Conservation (phyloP, 306 rosid species). For the Cicer judaicum region DNA sequence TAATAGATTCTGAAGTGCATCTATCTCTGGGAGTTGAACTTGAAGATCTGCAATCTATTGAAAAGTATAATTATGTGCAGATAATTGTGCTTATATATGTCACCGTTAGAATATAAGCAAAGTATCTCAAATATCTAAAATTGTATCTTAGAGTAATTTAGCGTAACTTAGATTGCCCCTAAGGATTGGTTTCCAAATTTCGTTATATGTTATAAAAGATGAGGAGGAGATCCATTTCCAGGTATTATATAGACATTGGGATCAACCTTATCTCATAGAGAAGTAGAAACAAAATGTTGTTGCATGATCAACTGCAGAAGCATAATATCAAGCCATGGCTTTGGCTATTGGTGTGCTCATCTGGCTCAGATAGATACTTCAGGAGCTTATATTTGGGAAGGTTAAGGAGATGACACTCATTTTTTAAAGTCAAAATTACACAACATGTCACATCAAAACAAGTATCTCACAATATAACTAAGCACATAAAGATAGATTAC, state of each 20-base stretch:
- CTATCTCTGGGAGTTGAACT: slow-evolving; percentile 73
- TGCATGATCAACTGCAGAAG: slow-evolving; percentile 6
- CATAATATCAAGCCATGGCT: not conserved
- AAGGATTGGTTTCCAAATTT: slow-evolving; percentile 15
- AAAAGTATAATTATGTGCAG: slow-evolving; percentile 14
- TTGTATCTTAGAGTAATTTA: slow-evolving; percentile 2
- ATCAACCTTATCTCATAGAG: not conserved
- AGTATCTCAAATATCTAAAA: not conserved
- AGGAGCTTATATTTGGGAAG: not conserved
- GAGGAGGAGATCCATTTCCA: not conserved
- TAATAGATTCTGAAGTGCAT: slow-evolving; percentile 63
- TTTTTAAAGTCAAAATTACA: slow-evolving; percentile 11
- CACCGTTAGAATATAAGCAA: not conserved
- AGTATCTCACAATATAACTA: not conserved
- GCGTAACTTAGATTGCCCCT: not conserved
- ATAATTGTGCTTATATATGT: slow-evolving; percentile 6
- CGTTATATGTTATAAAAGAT: not conserved
- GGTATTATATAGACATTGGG: not conserved
- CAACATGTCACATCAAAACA: slow-evolving; percentile 17
- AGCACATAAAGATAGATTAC: not conserved
- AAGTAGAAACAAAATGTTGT: not conserved
- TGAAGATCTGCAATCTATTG: slow-evolving; percentile 70
- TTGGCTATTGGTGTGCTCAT: not conserved
- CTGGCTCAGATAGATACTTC: not conserved
- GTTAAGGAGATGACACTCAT: not conserved